Conservation (phyloP, 2,329 filamentous ascomycete genomes). For the Geosmithia flava region DNA sequence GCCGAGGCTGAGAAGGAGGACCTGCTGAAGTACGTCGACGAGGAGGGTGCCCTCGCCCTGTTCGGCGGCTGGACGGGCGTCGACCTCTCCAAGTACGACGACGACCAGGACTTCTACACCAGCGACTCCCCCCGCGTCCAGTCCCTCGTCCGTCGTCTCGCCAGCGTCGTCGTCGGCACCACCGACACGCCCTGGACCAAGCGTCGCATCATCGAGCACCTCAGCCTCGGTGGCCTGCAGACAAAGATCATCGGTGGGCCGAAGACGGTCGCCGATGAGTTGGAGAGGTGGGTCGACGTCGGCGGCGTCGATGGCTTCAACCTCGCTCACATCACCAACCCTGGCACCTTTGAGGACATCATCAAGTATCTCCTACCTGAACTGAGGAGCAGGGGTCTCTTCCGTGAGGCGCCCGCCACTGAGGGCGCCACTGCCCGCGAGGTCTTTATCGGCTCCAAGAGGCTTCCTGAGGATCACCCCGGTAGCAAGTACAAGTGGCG, state of each 20-base stretch:
- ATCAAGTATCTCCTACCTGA: constrained; percentile 54
- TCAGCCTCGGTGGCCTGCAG: constrained; percentile 56
- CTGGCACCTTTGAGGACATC: constrained; percentile 56
- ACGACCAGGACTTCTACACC: constrained; percentile 51
- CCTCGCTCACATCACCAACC: constrained; percentile 56
- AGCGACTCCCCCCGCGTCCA: constrained; percentile 50
- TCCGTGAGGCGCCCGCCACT: constrained; percentile 41
- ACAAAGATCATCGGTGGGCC: constrained; percentile 53
- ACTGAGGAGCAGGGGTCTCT: constrained; percentile 43
- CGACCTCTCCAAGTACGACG: constrained; percentile 41
- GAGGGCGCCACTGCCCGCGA: constrained; percentile 47
- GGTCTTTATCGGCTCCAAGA: constrained; percentile 40
- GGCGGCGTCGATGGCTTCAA: constrained; percentile 68
- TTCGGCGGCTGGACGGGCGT: constrained; percentile 65
- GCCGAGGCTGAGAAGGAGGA: constrained; percentile 52
- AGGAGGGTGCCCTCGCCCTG: constrained; percentile 53
- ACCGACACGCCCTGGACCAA: constrained; percentile 56
- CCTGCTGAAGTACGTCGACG: constrained; percentile 45
- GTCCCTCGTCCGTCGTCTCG: constrained; percentile 42
- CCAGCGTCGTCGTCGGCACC: constrained; percentile 40
- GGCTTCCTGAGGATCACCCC: constrained; percentile 37
- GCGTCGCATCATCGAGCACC: constrained; percentile 53
- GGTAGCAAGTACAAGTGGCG: constrained; percentile 34
- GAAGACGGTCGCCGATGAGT: constrained; percentile 49
- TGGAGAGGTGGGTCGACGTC: constrained; percentile 56